Evolutionary conservation across 257 asterid genomes (phyloP).

Genomic region (Nicotiana noctiflora): DNA sequence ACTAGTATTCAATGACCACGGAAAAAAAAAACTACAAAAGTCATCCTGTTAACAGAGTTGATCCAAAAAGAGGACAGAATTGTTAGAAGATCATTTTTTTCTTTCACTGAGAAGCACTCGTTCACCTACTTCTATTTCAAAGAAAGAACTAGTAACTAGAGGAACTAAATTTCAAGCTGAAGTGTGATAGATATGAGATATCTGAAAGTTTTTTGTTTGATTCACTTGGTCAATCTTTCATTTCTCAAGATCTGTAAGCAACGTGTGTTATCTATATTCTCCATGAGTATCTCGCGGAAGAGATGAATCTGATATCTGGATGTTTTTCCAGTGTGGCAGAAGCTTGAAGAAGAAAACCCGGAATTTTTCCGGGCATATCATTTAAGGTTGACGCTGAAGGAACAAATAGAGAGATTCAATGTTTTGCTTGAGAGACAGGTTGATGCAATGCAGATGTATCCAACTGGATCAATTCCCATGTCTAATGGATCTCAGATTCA

Average conservation of each 20-base stretch:
- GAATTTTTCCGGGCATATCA: constrained; percentile 80
- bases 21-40: background rate
- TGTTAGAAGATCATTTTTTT: background rate
- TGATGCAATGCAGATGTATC: constrained; percentile 49
- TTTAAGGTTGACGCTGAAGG: constrained; percentile 69
- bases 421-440: constrained; percentile 76
- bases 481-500: constrained; percentile 50
- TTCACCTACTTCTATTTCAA: background rate
- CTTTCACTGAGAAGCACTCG: background rate
- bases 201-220: background rate
- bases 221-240: background rate
- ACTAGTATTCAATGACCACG: background rate
- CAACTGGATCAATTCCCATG: constrained; percentile 31
- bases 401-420: constrained; percentile 73
- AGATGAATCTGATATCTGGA: constrained; percentile 13
- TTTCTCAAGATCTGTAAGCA: background rate
- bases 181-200: background rate
- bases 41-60: background rate
- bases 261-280: background rate
- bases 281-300: background rate
- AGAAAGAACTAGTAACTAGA: background rate
- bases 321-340: constrained; percentile 82
- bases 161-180: background rate
- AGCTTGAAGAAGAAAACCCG: constrained; percentile 81
- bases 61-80: background rate